Conservation (phyloP, 73 alveolate species). For the Effrenium voratum region DNA sequence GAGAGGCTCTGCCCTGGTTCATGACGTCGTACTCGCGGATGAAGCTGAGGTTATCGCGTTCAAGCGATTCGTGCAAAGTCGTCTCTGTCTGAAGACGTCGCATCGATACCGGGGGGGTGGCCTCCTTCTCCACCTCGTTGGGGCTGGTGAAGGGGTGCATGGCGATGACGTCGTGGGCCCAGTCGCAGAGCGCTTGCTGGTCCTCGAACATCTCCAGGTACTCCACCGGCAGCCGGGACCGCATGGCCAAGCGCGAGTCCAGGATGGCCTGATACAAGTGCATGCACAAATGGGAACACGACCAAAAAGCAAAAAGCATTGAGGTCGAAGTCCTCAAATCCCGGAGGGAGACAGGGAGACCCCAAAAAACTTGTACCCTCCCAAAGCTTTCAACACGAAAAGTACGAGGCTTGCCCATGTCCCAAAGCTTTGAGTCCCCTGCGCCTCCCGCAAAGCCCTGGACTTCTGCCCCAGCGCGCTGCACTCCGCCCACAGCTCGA, state of each 20-base stretch:
- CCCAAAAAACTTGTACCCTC: too few relatives aligned
- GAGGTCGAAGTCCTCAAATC: too few relatives aligned
- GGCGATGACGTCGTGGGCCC: conserved; percentile 85
- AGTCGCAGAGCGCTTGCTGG: conserved; percentile 74
- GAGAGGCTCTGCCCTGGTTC: conserved; percentile 56
- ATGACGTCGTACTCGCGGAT: conserved; percentile 56
- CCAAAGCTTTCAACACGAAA: too few relatives aligned
- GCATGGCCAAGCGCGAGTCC: conserved; percentile 62
- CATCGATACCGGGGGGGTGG: conserved; percentile 29
- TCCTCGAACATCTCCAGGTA: conserved; percentile 66
- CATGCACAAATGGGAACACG: too few relatives aligned
- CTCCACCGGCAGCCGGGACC: conserved; percentile 47
- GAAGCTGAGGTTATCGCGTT: too few relatives aligned
- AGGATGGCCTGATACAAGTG: conserved; percentile 30
- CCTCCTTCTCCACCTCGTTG: conserved; percentile 59
- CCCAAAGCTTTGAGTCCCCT: too few relatives aligned
- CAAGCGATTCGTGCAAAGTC: too few relatives aligned
- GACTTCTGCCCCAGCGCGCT: too few relatives aligned
- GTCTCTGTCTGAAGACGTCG: conserved; percentile 7
- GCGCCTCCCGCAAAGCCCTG: too few relatives aligned
- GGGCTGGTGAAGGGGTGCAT: conserved; percentile 83
- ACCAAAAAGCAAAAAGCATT: too few relatives aligned
- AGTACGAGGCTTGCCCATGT: too few relatives aligned
- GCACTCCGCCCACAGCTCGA: conserved; percentile 81
- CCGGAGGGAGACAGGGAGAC: too few relatives aligned